Percentiles rank a stretch among this genome's conserved stretches.
phyloP scores from a whole-genome alignment of 768 basidiomycete species.

The Ramaria rubella region DNA sequence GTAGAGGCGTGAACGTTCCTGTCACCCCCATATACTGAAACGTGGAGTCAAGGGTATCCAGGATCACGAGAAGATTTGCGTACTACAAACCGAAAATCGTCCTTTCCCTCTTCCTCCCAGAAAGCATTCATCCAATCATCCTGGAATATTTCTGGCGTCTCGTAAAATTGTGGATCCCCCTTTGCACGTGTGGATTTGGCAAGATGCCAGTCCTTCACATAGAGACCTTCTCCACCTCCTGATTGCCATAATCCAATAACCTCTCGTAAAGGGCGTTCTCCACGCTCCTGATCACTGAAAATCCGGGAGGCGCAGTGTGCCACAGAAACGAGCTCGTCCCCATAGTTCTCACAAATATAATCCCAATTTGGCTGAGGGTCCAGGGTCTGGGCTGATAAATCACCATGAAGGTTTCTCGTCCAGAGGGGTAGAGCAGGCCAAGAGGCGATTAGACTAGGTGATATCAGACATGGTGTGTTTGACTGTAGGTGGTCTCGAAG shows the following conservation, averaged over 20 bases:
- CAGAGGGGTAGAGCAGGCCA: slow-evolving; percentile 6
- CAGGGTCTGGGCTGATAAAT: neutral
- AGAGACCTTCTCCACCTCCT: slow-evolving; percentile 4
- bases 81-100: slow-evolving; percentile 16
- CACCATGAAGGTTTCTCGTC: neutral
- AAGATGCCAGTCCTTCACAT: slow-evolving; percentile 15
- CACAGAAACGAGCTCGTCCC: slow-evolving; percentile 9
- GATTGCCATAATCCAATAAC: slow-evolving; percentile 11
- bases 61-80: neutral
- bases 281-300: slow-evolving; percentile 8
- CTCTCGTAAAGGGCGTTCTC: slow-evolving; percentile 6
- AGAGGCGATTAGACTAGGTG: neutral
- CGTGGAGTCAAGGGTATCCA: neutral
- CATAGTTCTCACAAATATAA: slow-evolving; percentile 9
- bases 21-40: slow-evolving; percentile 13
- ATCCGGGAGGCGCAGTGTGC: slow-evolving; percentile 9
- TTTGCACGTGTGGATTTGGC: neutral
- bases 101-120: slow-evolving; percentile 10
- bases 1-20: slow-evolving; percentile 15
- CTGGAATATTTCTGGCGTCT: slow-evolving; percentile 12
- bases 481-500: neutral
- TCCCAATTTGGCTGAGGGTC: neutral
- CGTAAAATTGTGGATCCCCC: slow-evolving; percentile 10
- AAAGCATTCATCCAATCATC: slow-evolving; percentile 16
- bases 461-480: slow-evolving; percentile 7